These are phyloP conservation scores for Globisporangium solare DNA, from an alignment of 352 stramenopile species.

Conservation along the genomic window DNA sequence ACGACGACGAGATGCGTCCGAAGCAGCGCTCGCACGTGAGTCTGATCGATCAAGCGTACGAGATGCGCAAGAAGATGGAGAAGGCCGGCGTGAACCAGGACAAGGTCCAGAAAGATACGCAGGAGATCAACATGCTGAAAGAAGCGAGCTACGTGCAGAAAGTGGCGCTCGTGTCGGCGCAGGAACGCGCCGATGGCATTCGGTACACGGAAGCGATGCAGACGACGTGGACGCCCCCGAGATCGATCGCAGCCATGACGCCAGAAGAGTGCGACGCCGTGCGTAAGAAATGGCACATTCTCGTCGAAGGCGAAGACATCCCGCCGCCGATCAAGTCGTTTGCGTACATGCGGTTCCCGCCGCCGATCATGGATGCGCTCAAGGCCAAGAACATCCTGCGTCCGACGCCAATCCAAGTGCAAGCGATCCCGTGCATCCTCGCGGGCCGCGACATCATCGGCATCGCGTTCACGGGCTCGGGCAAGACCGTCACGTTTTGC, in stretches of 20 bases:
- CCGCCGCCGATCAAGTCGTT: constrained; percentile 97
- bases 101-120: constrained; percentile 72
- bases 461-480: constrained; percentile 98
- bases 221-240: constrained; percentile 90
- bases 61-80: constrained; percentile 78
- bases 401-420: constrained; percentile 98
- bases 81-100: constrained; percentile 74
- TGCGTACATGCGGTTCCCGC: constrained; percentile 96
- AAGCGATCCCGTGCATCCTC: constrained; percentile 96
- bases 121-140: constrained; percentile 92
- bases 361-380: constrained; percentile 89
- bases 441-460: constrained; percentile 97
- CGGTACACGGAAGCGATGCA: constrained; percentile 89
- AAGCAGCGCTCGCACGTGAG: constrained; percentile 59
- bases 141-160: constrained; percentile 96
- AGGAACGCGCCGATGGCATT: constrained; percentile 90
- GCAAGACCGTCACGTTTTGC: constrained; percentile 99
- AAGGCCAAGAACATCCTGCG: constrained; percentile 94
- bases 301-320: constrained; percentile 95
- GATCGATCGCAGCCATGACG: constrained; percentile 82
- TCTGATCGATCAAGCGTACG: constrained; percentile 78
- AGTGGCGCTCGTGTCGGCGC: constrained; percentile 91
- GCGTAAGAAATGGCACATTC: constrained; percentile 98
- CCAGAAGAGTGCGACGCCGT: constrained; percentile 87
- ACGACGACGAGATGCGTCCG: constrained; percentile 6